These are phyloP conservation scores for Aspergillus pseudotamarii DNA, from an alignment of 2,329 filamentous ascomycete species.

Conservation along the genomic window DNA sequence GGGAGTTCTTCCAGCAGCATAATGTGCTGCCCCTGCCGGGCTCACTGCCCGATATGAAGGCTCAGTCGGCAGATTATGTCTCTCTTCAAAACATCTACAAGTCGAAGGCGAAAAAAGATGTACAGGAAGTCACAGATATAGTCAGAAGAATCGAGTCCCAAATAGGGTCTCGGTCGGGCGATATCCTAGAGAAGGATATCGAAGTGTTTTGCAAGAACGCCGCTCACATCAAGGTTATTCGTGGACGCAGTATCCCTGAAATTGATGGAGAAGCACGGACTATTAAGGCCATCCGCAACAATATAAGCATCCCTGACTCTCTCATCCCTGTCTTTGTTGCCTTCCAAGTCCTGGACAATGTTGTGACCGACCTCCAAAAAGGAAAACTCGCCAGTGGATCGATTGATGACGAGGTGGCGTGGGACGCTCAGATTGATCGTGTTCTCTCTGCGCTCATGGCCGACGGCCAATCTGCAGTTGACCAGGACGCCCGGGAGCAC, in stretches of 20 bases:
- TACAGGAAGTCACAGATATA: constrained; percentile 69
- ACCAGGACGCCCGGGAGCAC: constrained; percentile 54
- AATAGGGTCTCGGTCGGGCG: constrained; percentile 47
- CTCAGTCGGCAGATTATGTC: constrained; percentile 86
- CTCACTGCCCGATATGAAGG: constrained; percentile 95
- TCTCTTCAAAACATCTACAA: constrained; percentile 92
- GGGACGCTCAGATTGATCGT: constrained; percentile 33
- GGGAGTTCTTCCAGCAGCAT: constrained; percentile 74
- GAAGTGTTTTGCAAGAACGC: constrained; percentile 96
- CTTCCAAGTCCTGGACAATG: constrained; percentile 51
- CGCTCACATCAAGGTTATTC: constrained; percentile 86
- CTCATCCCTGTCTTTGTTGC: constrained; percentile 72
- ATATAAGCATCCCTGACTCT: constrained; percentile 54
- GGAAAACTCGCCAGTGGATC: constrained; percentile 24
- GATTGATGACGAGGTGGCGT: constrained; percentile 37
- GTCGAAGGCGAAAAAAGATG: constrained; percentile 76
- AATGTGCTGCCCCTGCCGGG: constrained; percentile 79
- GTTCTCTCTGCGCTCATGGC: constrained; percentile 34
- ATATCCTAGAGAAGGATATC: constrained; percentile 71
- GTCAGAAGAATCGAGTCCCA: constrained; percentile 61
- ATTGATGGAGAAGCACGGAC: constrained; percentile 43
- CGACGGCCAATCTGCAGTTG: constrained; percentile 49
- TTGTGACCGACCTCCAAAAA: constrained; percentile 58
- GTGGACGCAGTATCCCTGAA: constrained; percentile 60
- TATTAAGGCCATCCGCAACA: constrained; percentile 46